These are phyloP conservation scores for Hanseniaspora uvarum DNA, from an alignment of 1,139 yeast genomes.

Conservation along the genomic window DNA sequence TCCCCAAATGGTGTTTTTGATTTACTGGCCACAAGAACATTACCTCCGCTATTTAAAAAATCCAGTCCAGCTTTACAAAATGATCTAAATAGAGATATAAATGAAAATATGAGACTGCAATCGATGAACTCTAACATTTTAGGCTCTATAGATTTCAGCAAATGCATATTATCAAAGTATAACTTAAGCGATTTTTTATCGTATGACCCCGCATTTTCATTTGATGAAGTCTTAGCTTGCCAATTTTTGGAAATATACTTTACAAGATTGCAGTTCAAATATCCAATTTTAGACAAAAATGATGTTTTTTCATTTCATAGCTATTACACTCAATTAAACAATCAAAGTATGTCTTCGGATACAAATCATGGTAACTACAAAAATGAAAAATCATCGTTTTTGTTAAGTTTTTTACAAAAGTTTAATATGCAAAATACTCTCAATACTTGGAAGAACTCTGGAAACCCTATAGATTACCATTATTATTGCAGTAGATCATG, in stretches of 20 bases:
- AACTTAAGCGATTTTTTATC: constrained; percentile 36
- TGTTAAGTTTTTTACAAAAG: neutral
- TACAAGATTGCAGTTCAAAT: constrained; percentile 42
- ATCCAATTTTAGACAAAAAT: constrained; percentile 41
- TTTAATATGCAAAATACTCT: constrained; percentile 18
- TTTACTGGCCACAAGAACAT: constrained; percentile 17
- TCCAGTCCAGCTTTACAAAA: constrained; percentile 21
- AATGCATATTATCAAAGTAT: constrained; percentile 37
- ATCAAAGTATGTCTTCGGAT: constrained; percentile 21
- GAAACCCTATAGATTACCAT: constrained; percentile 35
- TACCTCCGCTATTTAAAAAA: constrained; percentile 18
- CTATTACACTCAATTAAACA: constrained; percentile 34
- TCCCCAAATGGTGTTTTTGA: neutral
- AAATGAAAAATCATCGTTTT: neutral
- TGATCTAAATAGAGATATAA: constrained; percentile 10
- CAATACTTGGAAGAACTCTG: constrained; percentile 28
- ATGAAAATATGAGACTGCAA: constrained; percentile 20
- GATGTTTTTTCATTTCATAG: constrained; percentile 40
- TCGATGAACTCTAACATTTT: constrained; percentile 29
- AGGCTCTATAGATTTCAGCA: constrained; percentile 34
- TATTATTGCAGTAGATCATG: constrained; percentile 44
- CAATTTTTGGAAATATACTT: constrained; percentile 42
- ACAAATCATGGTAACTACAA: neutral
- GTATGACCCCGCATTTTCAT: constrained; percentile 40
- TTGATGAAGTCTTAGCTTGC: constrained; percentile 38